phyloP scores from a whole-genome alignment of 352 stramenopile species.

The Pythium apleroticum region DNA sequence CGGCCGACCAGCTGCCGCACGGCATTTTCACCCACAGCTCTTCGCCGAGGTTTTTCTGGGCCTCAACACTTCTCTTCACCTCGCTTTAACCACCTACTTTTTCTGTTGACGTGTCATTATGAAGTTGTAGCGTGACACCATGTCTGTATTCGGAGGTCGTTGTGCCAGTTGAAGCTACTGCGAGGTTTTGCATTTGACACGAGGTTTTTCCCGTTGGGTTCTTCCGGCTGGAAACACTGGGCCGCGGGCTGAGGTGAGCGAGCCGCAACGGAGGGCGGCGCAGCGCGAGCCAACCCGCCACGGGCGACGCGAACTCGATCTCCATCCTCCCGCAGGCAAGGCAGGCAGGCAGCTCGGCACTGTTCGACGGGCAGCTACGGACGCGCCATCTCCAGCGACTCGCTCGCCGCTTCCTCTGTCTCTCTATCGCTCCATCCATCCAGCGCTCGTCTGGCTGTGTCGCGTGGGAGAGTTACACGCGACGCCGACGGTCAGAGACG shows the following conservation, averaged over 20 bases:
- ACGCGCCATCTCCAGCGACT: neutral
- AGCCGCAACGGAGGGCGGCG: neutral
- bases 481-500: slow-evolving; percentile 25
- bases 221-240: neutral
- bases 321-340: neutral
- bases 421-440: no score
- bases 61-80: slow-evolving; percentile 10
- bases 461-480: slow-evolving; percentile 21
- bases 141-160: slow-evolving; percentile 16
- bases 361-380: neutral
- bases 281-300: slow-evolving; percentile 6
- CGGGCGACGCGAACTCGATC: neutral
- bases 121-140: neutral
- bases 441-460: no score
- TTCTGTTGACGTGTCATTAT: no score
- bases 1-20: slow-evolving; percentile 5
- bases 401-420: no score
- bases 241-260: neutral
- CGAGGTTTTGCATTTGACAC: slow-evolving; percentile 16
- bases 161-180: slow-evolving; percentile 22
- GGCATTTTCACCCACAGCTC: neutral
- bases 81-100: slow-evolving; percentile 21
- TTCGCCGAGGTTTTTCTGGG: slow-evolving; percentile 20
- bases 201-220: slow-evolving; percentile 26
- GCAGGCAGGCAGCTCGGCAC: no score